These are phyloP conservation scores for Fusarium tupiense DNA, from an alignment of 2,329 filamentous ascomycete genomes.

Conservation along the genomic window DNA sequence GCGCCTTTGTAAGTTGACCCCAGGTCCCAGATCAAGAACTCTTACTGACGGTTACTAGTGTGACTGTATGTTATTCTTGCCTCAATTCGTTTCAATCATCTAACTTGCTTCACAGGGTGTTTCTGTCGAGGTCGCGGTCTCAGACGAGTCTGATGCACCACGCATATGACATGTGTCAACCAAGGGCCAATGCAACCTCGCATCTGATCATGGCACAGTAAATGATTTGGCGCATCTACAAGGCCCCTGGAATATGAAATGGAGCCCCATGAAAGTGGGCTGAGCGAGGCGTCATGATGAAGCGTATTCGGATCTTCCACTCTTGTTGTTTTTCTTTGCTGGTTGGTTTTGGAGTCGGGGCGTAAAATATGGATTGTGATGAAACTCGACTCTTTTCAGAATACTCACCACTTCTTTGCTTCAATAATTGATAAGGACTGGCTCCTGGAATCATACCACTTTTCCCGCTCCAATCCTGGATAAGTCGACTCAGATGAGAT, in stretches of 20 bases:
- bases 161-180: neutral
- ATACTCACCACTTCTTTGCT: constrained; percentile 17
- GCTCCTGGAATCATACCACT: constrained; percentile 10
- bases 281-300: constrained; percentile 18
- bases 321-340: neutral
- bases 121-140: constrained; percentile 49
- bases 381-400: constrained; percentile 35
- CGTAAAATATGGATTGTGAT: neutral
- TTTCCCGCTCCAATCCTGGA: neutral
- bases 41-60: constrained; percentile 53
- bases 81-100: neutral
- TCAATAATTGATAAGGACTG: neutral
- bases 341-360: constrained; percentile 25
- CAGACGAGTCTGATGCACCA: constrained; percentile 32
- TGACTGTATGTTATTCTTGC: constrained; percentile 53
- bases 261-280: neutral
- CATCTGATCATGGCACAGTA: constrained; percentile 7
- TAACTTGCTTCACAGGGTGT: constrained; percentile 44
- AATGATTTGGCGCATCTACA: constrained; percentile 5
- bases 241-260: constrained; percentile 21
- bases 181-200: constrained; percentile 7
- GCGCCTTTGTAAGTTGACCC: constrained; percentile 60
- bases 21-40: neutral
- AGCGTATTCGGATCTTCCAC: neutral
- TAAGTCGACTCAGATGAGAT: neutral